Conservation (phyloP, 305 asterid genomes). For the Galium porrigens region DNA sequence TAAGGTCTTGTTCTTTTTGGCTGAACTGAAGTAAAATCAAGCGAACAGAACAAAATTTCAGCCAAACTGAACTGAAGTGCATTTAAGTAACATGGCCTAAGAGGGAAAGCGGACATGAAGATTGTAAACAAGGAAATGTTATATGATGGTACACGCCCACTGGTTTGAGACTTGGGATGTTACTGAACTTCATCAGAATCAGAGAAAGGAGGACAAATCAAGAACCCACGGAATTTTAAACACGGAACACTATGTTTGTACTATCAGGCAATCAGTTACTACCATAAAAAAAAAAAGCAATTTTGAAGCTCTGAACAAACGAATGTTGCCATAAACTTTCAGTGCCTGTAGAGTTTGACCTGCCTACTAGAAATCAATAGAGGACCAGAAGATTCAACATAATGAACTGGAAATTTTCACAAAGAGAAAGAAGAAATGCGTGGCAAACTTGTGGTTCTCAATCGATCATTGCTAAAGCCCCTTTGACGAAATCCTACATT, state of each 20-base stretch:
- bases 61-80: too few relatives aligned
- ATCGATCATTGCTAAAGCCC: neutral
- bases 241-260: too few relatives aligned
- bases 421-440: neutral
- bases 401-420: neutral
- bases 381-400: neutral
- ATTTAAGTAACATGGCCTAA: neutral
- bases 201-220: neutral
- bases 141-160: neutral
- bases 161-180: neutral
- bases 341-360: neutral
- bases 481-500: neutral
- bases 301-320: too few relatives aligned
- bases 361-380: neutral
- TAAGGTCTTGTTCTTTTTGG: neutral
- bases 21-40: neutral
- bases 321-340: too few relatives aligned
- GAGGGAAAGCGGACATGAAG: neutral
- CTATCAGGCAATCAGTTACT: too few relatives aligned
- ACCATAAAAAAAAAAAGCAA: too few relatives aligned
- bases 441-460: neutral
- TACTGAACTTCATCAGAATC: neutral
- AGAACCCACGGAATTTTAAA: neutral
- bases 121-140: neutral
- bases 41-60: neutral